These are phyloP conservation scores for Zygosaccharomyces kombuchaensis DNA, from an alignment of 805 yeast genomes.

Conservation along the genomic window DNA sequence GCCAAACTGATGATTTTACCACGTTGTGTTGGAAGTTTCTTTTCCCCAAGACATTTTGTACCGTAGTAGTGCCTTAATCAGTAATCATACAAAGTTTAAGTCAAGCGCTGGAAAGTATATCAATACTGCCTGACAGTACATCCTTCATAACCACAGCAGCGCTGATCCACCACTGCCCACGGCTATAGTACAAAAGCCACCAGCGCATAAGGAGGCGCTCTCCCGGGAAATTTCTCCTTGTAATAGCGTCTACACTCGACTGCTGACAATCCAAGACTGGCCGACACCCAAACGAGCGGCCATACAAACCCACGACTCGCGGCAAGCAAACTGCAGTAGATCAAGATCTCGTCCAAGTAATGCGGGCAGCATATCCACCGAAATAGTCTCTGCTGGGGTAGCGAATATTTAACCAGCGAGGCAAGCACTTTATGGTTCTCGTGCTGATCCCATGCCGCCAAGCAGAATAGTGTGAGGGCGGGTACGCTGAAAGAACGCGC, in stretches of 20 bases:
- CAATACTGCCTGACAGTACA: too few relatives aligned
- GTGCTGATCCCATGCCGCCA: conserved; percentile 32
- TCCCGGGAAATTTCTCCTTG: conserved; percentile 20
- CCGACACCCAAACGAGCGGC: conserved; percentile 33
- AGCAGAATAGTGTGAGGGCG: conserved; percentile 22
- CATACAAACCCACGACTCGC: conserved; percentile 20
- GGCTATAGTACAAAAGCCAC: conserved; percentile 17
- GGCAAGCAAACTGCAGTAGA: conserved; percentile 41
- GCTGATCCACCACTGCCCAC: too few relatives aligned
- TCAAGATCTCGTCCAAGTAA: conserved; percentile 59
- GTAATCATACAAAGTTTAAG: too few relatives aligned
- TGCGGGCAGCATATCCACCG: conserved; percentile 57
- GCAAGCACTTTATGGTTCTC: conserved; percentile 49
- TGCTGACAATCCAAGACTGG: conserved; percentile 55
- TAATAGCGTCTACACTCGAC: conserved; percentile 50
- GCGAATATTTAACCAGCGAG: conserved; percentile 47
- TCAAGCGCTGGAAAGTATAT: too few relatives aligned
- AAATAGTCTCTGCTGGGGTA: conserved; percentile 52
- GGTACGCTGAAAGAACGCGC: conserved; percentile 10
- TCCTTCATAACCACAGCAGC: too few relatives aligned
- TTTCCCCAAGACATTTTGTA: too few relatives aligned
- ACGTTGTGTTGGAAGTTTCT: too few relatives aligned
- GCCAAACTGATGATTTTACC: too few relatives aligned
- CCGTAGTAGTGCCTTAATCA: too few relatives aligned
- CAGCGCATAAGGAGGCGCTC: conserved; percentile 19